phyloP scores from a whole-genome alignment of 169 alveolate species.

The Cryptosporidium baileyi region DNA sequence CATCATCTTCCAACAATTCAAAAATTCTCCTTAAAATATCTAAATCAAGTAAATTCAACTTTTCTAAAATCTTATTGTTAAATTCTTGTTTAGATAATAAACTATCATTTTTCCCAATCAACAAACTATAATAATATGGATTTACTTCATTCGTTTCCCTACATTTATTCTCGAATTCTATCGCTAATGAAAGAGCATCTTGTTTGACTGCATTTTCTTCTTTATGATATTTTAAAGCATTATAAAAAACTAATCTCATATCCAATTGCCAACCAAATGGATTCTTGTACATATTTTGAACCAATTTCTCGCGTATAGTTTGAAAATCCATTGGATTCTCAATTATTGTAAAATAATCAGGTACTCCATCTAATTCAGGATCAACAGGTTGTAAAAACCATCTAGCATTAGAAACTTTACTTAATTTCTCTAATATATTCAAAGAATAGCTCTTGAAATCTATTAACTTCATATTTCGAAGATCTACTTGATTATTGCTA shows the following conservation, averaged over 20 bases:
- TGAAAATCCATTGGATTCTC: conserved; percentile 82
- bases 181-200: conserved; percentile 79
- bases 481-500: not conserved
- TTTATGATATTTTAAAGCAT: conserved; percentile 83
- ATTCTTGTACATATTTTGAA: conserved; percentile 79
- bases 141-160: conserved; percentile 71
- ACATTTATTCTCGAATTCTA: conserved; percentile 78
- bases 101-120: not conserved
- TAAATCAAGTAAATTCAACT: not conserved
- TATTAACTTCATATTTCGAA: not conserved
- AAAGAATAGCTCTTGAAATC: conserved; percentile 38
- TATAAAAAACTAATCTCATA: conserved; percentile 86
- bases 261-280: conserved; percentile 91
- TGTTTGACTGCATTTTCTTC: conserved; percentile 78
- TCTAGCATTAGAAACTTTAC: conserved; percentile 72
- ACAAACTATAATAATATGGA: conserved; percentile 73
- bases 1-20: not conserved
- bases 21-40: not conserved
- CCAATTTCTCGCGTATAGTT: conserved; percentile 77
- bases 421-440: conserved; percentile 73
- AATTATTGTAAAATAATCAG: conserved; percentile 80
- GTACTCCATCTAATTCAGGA: conserved; percentile 88
- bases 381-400: conserved; percentile 91
- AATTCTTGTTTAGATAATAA: not conserved
- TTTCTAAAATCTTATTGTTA: not conserved